Base-by-base conservation (phyloP, 2,329 filamentous ascomycete genomes). In the Beauveria varroae region DNA sequence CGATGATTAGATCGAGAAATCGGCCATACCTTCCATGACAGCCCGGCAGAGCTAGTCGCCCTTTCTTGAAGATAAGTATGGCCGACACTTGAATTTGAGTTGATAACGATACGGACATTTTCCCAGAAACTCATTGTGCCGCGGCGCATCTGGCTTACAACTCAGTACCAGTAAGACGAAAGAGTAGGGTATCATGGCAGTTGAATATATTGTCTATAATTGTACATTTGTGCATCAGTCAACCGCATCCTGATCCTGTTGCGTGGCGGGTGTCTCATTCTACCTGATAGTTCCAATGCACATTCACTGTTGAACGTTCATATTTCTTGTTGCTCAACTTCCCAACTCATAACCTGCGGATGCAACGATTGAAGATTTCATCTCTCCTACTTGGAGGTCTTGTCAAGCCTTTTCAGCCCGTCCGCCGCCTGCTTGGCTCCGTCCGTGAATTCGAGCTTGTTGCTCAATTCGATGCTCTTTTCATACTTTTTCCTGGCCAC, bases 401-500 rank as follows among this genome's bases (percentile, higher is more conserved):
- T 66, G n/a, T 65, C 61, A 50, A 76, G 61, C 44, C 66, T 71
- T 50, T 69, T 73, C 55, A 88, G 69, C 0, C 81, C 82, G 16
- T 78, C 76, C 57, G 82, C 74, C 1, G 84, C 82, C 67, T 84
- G 81, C 57, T 70, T 70, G 9, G 83, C 72, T 1, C 82, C 85
- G 3, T 79, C 74, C 0, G 75, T 67, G 63, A 86, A 85, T 0
- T 75, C 78, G 50, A 86, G 70, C 65, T 76, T 78, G 66, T 76
- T 78, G 64, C 84, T 82, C 71, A 93, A 72, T 22, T 79, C 79
- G 59, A 84, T 81, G 10, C 89, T 88, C 70, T 96, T 84, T 59
- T 81, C 76, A 69, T 90, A 96, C 69, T 83, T 83, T 67, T 79
- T 80, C 67, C 81, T 81, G 1, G 93, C 92, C 65, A 89, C 81